Percentiles rank a stretch among this genome's conserved stretches.
These are phyloP conservation scores for Malassezia japonica DNA, from an alignment of 1,284 basidiomycete species.

Conservation along the genomic window DNA sequence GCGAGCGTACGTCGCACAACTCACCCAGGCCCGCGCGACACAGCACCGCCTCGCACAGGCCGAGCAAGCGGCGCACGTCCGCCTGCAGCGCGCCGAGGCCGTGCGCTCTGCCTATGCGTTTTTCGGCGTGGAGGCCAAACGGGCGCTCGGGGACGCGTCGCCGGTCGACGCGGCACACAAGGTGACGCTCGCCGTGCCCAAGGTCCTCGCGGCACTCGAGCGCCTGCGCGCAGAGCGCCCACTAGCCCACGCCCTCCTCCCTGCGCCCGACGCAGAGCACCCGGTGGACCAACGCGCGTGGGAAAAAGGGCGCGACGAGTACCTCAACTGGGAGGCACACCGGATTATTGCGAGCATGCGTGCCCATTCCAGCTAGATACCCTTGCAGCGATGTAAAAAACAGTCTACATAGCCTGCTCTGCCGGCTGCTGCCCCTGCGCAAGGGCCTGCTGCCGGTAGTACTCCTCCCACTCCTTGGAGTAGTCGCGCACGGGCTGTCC, in stretches of 20 bases:
- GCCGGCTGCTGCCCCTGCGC: too few species aligned
- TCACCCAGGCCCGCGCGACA: conserved; percentile 7
- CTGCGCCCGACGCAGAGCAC: conserved; percentile 13
- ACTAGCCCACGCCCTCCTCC: conserved; percentile 23
- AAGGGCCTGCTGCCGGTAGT: conserved; percentile 32
- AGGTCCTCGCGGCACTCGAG: conserved; percentile 24
- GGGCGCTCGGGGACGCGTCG: neutral
- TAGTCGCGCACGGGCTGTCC: conserved; percentile 25
- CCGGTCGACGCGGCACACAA: conserved; percentile 13
- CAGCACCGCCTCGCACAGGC: conserved; percentile 15
- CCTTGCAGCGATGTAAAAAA: neutral
- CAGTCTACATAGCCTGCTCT: conserved; percentile 3
- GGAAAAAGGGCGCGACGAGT: conserved; percentile 32
- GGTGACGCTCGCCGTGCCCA: conserved; percentile 26
- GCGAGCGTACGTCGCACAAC: neutral
- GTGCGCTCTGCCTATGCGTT: conserved; percentile 2
- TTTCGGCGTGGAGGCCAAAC: neutral
- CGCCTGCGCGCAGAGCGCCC: conserved; percentile 26
- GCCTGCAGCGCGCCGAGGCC: conserved; percentile 15
- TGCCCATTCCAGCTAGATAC: neutral
- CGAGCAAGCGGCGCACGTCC: conserved; percentile 19
- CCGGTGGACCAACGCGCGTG: conserved; percentile 19
- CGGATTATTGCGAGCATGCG: conserved; percentile 27
- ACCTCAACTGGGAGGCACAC: conserved; percentile 38
- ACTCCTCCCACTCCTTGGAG: conserved; percentile 46